Conservation (phyloP, 2,329 filamentous ascomycete species). For the Epichloe typhina region DNA sequence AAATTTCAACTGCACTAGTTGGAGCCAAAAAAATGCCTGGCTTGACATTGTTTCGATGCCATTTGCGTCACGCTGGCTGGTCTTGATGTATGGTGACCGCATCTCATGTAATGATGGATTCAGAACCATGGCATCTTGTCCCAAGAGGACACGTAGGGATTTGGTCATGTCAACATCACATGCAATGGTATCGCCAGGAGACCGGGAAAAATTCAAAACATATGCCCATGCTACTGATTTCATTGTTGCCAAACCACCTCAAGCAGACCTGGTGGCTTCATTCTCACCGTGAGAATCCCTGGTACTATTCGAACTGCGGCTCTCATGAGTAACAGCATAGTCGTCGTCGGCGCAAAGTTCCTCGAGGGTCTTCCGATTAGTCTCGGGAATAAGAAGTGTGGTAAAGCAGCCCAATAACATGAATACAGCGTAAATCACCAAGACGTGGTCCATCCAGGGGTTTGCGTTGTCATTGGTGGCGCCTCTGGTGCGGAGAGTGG, state of each 20-base stretch:
- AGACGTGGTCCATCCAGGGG: constrained; percentile 66
- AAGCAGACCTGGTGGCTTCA: constrained; percentile 2
- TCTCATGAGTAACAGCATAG: constrained; percentile 11
- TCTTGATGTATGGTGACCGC: too few relatives aligned
- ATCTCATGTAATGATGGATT: too few relatives aligned
- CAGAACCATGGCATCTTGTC: too few relatives aligned
- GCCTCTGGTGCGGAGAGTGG: constrained; percentile 35
- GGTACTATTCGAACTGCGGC: not conserved
- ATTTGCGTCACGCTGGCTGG: too few relatives aligned
- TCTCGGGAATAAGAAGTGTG: constrained; percentile 59
- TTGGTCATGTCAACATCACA: too few relatives aligned
- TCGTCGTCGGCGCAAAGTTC: constrained; percentile 33
- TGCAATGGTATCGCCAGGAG: too few relatives aligned
- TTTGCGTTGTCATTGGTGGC: constrained; percentile 22
- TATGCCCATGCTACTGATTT: not conserved
- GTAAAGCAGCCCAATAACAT: constrained; percentile 62
- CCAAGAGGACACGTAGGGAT: too few relatives aligned
- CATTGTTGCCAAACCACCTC: not conserved
- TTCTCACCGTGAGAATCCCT: constrained; percentile 1
- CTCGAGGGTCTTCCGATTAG: constrained; percentile 61
- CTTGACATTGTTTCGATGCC: too few relatives aligned
- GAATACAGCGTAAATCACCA: constrained; percentile 63
- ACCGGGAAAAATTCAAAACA: too few relatives aligned
- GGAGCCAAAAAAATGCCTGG: too few relatives aligned
- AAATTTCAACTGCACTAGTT: too few relatives aligned